Percentiles rank a stretch among this genome's conserved stretches.
phyloP scores from a whole-genome alignment of 306 rosid species.

The Dryas drummondii region DNA sequence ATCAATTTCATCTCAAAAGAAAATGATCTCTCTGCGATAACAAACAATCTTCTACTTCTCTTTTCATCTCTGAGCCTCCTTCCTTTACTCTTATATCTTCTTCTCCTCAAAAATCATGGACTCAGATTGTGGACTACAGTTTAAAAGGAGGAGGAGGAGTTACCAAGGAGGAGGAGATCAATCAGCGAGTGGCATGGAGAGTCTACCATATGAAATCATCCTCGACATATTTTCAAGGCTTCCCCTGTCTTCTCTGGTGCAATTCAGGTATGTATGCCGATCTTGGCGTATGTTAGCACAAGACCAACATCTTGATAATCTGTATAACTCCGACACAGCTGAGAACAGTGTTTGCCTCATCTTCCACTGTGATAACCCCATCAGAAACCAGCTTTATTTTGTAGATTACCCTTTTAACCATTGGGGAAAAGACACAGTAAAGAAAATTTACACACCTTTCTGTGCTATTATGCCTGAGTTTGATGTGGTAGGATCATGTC shows the following conservation, averaged over 20 bases:
- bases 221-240: constrained; percentile 26
- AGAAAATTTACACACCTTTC: constrained; percentile 31
- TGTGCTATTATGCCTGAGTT: constrained; percentile 29
- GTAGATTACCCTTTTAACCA: constrained; percentile 20
- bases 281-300: constrained; percentile 26
- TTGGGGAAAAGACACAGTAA: constrained; percentile 3
- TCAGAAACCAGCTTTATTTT: constrained; percentile 38
- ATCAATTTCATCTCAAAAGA: constrained; percentile 7
- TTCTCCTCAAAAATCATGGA: not conserved
- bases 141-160: not conserved
- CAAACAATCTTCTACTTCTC: no score
- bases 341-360: constrained; percentile 29
- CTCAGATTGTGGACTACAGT: not conserved
- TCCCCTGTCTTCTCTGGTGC: constrained; percentile 37
- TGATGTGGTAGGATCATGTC: constrained; percentile 36
- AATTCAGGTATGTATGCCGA: constrained; percentile 32
- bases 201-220: constrained; percentile 28
- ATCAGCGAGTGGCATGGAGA: constrained; percentile 15
- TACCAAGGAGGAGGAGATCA: not conserved
- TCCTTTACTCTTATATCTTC: no score
- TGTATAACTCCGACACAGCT: not conserved
- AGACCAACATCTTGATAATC: constrained; percentile 14
- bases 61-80: no score
- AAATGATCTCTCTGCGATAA: not conserved
- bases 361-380: constrained; percentile 43